Conservation (phyloP, 768 basidiomycete genomes). For the Mrakia hoshinonis region DNA sequence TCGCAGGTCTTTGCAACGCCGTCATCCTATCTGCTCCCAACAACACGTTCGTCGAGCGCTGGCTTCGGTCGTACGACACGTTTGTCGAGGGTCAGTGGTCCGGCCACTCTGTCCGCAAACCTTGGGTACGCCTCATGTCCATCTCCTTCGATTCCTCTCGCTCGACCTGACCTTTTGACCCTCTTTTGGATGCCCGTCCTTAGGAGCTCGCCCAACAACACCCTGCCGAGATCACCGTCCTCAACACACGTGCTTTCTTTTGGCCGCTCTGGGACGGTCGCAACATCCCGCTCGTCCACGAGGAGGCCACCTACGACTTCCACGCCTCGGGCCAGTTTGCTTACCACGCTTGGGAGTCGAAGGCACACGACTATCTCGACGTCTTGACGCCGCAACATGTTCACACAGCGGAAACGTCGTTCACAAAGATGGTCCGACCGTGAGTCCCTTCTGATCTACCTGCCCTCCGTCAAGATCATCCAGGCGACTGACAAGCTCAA, state of each 20-base stretch:
- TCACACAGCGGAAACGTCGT: slow-evolving; percentile 35
- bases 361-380: slow-evolving; percentile 39
- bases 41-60: slow-evolving; percentile 19
- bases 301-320: slow-evolving; percentile 23
- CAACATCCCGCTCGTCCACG: slow-evolving; percentile 13
- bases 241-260: slow-evolving; percentile 40
- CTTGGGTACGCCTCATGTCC: slow-evolving; percentile 4
- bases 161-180: too few relatives aligned
- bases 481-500: too few relatives aligned
- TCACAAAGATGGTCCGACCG: slow-evolving; percentile 33
- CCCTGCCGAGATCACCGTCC: slow-evolving; percentile 39
- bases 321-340: slow-evolving; percentile 24
- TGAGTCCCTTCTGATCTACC: too few relatives aligned
- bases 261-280: slow-evolving; percentile 42
- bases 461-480: too few relatives aligned
- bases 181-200: too few relatives aligned
- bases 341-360: slow-evolving; percentile 43
- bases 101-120: slow-evolving; percentile 15
- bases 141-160: too few relatives aligned
- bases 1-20: slow-evolving; percentile 25
- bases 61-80: slow-evolving; percentile 19
- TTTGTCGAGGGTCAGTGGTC: slow-evolving; percentile 22
- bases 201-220: slow-evolving; percentile 36
- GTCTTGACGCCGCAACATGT: slow-evolving; percentile 37
- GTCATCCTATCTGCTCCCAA: slow-evolving; percentile 16